Evolutionary conservation across 2,329 filamentous ascomycete genomes (phyloP), one percentile per base, ranked within the genome.

Genomic region (Periconia sp.): DNA sequence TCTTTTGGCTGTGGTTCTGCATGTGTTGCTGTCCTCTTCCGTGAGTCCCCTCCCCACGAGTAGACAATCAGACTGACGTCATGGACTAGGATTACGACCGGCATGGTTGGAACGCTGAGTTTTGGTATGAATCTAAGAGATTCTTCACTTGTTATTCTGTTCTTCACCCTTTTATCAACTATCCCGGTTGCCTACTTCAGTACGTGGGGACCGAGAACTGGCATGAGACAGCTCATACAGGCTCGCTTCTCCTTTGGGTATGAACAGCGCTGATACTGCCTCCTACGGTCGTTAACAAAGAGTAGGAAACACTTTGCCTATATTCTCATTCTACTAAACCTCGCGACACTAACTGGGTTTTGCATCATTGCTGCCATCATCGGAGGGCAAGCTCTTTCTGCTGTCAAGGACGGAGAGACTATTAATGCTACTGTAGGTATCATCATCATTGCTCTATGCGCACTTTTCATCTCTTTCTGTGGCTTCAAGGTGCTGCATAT

Each of bases 141-240:
- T 50, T 75, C 77, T n/a, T 66, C 80, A 1, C 70, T 86, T 10
- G 70, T 85, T 23, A 85, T 86, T 33, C 61, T 86, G 32, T 86
- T 86, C 71, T 85, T 86, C 65, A 78, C 75, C 11, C 63, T 86
- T 15, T 52, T 85, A 18, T 78, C 78, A 1, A 78, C 78, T 0
- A 46, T 77, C 5, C 70, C 78, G 0, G 78, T 81, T 1, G 82
- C 79, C 3, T 84, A 79, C 54, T 68, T 86, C 16, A 77, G 77
- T 30, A 83, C 78, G 0, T 65, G 83, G 35, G 82, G 83, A 0
- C 80, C 83, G 4, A 79, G 78, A 64, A 85, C 82, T 6, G 83
- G 83, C 31, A 79, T 86, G 76, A 75, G 83, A 12, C 83, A 86
- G 64, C 83, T 86, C 75, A 78, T 86, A 6, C 81, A 84, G 52